These are phyloP conservation scores for Tylopilus plumbeoviolaceoides DNA, from an alignment of 768 basidiomycete species.

Conservation along the genomic window DNA sequence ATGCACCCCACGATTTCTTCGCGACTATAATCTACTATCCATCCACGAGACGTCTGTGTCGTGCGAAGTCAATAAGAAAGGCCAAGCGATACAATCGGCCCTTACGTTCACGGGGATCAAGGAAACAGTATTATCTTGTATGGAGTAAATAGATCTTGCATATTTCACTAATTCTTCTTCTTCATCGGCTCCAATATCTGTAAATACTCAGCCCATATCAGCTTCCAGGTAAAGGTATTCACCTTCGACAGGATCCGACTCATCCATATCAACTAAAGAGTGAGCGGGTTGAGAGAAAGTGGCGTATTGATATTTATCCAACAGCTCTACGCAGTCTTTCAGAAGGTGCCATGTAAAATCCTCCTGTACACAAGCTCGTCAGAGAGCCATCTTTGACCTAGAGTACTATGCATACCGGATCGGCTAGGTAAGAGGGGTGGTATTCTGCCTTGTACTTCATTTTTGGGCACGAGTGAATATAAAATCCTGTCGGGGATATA, in stretches of 20 bases:
- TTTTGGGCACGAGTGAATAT: conserved; percentile 88
- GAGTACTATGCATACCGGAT: conserved; percentile 55
- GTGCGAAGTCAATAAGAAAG: background rate
- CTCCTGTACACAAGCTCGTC: conserved; percentile 44
- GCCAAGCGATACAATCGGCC: background rate
- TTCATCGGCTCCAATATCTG: conserved; percentile 10
- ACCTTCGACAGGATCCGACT: conserved; percentile 24
- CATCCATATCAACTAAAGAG: conserved; percentile 38
- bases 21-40: conserved; percentile 30
- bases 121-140: conserved; percentile 16
- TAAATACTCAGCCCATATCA: conserved; percentile 10
- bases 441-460: conserved; percentile 98
- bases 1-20: conserved; percentile 40
- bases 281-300: conserved; percentile 63
- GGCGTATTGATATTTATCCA: conserved; percentile 67
- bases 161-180: conserved; percentile 20
- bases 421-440: conserved; percentile 78
- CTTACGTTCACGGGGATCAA: conserved; percentile 28
- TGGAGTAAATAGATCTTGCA: conserved; percentile 23
- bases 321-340: conserved; percentile 48
- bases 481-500: conserved; percentile 59
- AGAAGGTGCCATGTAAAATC: conserved; percentile 76
- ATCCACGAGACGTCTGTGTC: conserved; percentile 21
- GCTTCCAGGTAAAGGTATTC: background rate
- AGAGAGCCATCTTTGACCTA: background rate